These are phyloP conservation scores for Carex arenaria DNA, from an alignment of 202 grass and related monocot species.

Conservation along the genomic window DNA sequence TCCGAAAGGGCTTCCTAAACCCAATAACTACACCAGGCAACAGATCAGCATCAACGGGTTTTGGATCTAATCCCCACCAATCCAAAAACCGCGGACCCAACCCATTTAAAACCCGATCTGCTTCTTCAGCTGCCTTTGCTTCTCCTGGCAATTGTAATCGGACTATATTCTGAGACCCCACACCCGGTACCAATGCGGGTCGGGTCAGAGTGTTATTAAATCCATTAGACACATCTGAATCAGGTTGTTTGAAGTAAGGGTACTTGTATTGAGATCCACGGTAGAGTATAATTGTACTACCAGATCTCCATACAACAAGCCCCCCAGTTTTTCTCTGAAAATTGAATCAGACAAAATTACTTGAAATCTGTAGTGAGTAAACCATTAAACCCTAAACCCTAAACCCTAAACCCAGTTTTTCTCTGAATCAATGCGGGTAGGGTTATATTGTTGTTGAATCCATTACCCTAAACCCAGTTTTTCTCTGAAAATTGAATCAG, in stretches of 20 bases:
- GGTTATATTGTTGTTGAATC: no score
- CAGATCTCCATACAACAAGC: slow-evolving; percentile 89
- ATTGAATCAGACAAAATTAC: not conserved
- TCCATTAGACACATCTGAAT: not conserved
- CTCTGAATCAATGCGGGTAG: no score
- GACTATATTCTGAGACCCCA: slow-evolving; percentile 74
- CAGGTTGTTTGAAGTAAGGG: slow-evolving; percentile 51
- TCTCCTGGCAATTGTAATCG: slow-evolving; percentile 65
- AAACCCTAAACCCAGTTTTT: no score
- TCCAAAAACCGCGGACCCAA: slow-evolving; percentile 67
- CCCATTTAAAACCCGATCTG: slow-evolving; percentile 59
- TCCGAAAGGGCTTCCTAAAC: slow-evolving; percentile 76
- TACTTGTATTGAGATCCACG: slow-evolving; percentile 77
- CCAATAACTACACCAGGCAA: slow-evolving; percentile 64
- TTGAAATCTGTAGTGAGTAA: not conserved
- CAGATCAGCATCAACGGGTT: slow-evolving; percentile 84
- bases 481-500: no score
- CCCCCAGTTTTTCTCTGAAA: slow-evolving; percentile 88
- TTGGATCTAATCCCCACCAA: slow-evolving; percentile 85
- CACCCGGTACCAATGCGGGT: slow-evolving; percentile 53
- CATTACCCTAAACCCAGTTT: no score
- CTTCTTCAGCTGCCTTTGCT: slow-evolving; percentile 70
- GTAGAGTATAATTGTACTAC: slow-evolving; percentile 78
- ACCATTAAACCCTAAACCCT: no score
- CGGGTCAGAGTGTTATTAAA: slow-evolving; percentile 11